Percentiles rank a stretch among this genome's conserved stretches.
phyloP scores from a whole-genome alignment of 371 early-diverging fungal species.

The Mucor irregularis region DNA sequence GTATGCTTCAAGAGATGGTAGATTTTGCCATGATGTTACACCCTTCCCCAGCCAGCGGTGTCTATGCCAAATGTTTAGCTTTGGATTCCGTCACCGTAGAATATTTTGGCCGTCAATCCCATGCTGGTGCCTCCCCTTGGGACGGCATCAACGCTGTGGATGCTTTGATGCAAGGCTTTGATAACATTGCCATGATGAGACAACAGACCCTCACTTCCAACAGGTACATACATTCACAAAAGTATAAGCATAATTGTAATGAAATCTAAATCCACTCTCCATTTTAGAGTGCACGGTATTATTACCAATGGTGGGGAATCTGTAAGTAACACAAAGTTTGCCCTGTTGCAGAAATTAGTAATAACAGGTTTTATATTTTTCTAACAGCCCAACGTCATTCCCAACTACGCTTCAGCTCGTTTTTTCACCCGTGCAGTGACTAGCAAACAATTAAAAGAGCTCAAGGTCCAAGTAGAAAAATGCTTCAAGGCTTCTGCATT shows the following conservation, averaged over 20 bases:
- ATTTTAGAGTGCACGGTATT: constrained; percentile 68
- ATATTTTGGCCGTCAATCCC: constrained; percentile 64
- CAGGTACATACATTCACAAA: constrained; percentile 23
- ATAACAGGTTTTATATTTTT: not conserved
- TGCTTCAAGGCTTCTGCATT: constrained; percentile 67
- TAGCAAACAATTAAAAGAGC: constrained; percentile 41
- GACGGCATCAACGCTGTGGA: constrained; percentile 79
- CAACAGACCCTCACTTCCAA: constrained; percentile 67
- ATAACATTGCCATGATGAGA: constrained; percentile 63
- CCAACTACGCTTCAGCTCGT: constrained; percentile 56
- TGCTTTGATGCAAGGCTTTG: constrained; percentile 62
- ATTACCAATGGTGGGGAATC: constrained; percentile 70
- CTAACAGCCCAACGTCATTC: constrained; percentile 52
- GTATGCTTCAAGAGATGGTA: constrained; percentile 56
- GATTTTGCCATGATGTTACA: constrained; percentile 78
- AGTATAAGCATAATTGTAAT: not conserved
- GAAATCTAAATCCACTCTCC: not conserved
- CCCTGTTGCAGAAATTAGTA: constrained; percentile 1
- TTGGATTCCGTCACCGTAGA: constrained; percentile 47
- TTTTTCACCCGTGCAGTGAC: constrained; percentile 59
- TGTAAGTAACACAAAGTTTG: no score
- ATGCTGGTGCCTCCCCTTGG: constrained; percentile 60
- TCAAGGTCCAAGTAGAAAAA: constrained; percentile 50
- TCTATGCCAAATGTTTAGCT: constrained; percentile 42
- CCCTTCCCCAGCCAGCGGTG: constrained; percentile 29